Conservation (phyloP, 2,329 filamentous ascomycete genomes). For the Cordyceps farinosa region DNA sequence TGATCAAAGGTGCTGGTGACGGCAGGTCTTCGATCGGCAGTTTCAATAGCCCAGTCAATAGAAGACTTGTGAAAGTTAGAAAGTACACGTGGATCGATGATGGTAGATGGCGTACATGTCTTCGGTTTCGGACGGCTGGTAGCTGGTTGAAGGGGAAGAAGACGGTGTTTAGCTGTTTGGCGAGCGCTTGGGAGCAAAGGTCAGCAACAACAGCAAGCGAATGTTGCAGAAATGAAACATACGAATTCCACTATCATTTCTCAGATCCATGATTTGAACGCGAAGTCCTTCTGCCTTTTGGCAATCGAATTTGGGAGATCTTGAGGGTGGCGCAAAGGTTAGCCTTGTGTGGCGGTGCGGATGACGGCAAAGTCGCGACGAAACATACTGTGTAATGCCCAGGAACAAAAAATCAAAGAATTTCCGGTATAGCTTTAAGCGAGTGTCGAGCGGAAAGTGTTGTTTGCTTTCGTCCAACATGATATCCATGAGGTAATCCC, state of each 20-base stretch:
- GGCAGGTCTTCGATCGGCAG: slow-evolving; percentile 54
- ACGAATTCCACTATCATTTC: slow-evolving; percentile 53
- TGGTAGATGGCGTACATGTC: not conserved
- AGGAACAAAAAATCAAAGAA: slow-evolving; percentile 7
- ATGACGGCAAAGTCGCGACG: not conserved
- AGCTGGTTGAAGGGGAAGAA: slow-evolving; percentile 10
- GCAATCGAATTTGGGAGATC: slow-evolving; percentile 49
- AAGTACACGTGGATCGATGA: not conserved
- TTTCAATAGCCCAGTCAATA: slow-evolving; percentile 53
- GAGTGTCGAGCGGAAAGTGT: not conserved
- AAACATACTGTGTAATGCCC: slow-evolving; percentile 7
- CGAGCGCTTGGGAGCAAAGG: not conserved
- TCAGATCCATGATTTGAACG: slow-evolving; percentile 47
- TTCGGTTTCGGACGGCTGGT: not conserved
- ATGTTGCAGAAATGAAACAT: slow-evolving; percentile 23
- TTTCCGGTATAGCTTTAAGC: not conserved
- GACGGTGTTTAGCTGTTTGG: not conserved
- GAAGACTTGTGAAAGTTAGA: not conserved
- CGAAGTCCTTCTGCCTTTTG: slow-evolving; percentile 50
- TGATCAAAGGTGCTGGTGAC: slow-evolving; percentile 41
- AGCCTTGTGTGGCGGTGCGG: slow-evolving; percentile 32
- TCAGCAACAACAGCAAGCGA: not conserved
- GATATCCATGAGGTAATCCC: not conserved
- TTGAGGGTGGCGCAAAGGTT: not conserved
- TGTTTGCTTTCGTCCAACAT: not conserved